Evolutionary conservation across 768 basidiomycete species (phyloP).

Genomic region (Candolleomyces aberdarensis): DNA sequence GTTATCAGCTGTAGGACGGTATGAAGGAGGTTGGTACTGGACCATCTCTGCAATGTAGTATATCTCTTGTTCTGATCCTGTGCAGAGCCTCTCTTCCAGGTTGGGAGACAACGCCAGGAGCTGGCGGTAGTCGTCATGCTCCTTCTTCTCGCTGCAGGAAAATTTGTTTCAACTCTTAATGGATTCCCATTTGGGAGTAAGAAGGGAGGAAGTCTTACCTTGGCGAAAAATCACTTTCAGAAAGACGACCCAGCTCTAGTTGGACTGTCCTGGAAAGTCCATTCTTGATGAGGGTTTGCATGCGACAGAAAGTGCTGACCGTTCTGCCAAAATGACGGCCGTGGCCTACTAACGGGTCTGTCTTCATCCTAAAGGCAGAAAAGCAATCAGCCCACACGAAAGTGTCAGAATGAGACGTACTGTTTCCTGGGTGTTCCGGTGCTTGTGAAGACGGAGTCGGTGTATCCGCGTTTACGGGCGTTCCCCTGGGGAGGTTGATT

Average conservation of each 20-base stretch:
- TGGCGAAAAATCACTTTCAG: slow-evolving; percentile 3
- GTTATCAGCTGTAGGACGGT: not conserved
- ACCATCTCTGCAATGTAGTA: slow-evolving; percentile 17
- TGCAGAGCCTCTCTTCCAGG: slow-evolving; percentile 10
- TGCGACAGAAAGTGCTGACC: slow-evolving; percentile 9
- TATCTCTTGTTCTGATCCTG: slow-evolving; percentile 15
- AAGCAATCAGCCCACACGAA: too few species aligned
- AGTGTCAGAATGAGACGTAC: too few species aligned
- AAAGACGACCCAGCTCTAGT: slow-evolving; percentile 1
- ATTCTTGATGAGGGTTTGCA: slow-evolving; percentile 17
- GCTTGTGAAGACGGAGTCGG: too few species aligned
- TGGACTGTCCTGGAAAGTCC: slow-evolving; percentile 9
- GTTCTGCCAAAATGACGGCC: slow-evolving; percentile 22
- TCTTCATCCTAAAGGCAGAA: not conserved
- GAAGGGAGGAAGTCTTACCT: too few species aligned
- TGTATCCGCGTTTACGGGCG: too few species aligned
- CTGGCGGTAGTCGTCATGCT: not conserved
- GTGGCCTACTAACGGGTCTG: slow-evolving; percentile 18
- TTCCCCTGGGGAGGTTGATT: too few species aligned
- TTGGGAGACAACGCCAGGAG: slow-evolving; percentile 9
- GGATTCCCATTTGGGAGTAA: too few species aligned
- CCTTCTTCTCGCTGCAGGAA: not conserved
- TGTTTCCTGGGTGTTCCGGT: too few species aligned
- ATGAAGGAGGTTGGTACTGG: not conserved
- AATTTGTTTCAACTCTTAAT: too few species aligned